These are phyloP conservation scores for Graphiopsis chlorocephala DNA, from an alignment of 2,329 filamentous ascomycete genomes.

Conservation along the genomic window DNA sequence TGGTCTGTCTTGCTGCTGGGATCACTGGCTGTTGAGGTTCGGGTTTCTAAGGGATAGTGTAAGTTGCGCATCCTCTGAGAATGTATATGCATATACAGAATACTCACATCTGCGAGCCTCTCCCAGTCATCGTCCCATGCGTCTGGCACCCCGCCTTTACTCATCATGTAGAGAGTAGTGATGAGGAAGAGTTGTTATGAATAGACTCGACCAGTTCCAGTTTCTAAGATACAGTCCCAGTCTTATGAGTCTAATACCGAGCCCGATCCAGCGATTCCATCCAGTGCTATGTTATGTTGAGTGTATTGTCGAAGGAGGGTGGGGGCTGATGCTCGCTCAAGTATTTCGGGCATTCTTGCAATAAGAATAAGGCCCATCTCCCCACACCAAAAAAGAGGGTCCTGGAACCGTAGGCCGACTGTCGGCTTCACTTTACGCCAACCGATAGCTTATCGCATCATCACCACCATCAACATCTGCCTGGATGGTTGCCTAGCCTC, in stretches of 20 bases:
- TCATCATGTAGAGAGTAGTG: slow-evolving; percentile 33
- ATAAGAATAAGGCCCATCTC: neutral
- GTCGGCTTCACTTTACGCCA: slow-evolving; percentile 1
- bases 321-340: neutral
- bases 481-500: neutral
- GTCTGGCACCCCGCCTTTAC: slow-evolving; percentile 57
- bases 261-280: neutral
- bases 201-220: neutral
- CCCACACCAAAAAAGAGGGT: neutral
- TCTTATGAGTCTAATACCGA: neutral
- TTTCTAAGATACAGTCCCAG: neutral
- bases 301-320: neutral
- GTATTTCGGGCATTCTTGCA: slow-evolving; percentile 1
- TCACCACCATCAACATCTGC: neutral
- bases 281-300: neutral
- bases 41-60: neutral
- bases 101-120: slow-evolving; percentile 60
- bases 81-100: neutral
- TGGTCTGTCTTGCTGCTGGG: slow-evolving; percentile 56
- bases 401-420: neutral
- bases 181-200: neutral
- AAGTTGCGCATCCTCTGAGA: neutral
- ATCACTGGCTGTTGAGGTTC: slow-evolving; percentile 39
- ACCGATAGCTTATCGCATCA: neutral
- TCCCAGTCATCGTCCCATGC: slow-evolving; percentile 97